Base-by-base conservation (phyloP, 225 moss, liverwort and hornwort species). In the Sphagnum contortum region DNA sequence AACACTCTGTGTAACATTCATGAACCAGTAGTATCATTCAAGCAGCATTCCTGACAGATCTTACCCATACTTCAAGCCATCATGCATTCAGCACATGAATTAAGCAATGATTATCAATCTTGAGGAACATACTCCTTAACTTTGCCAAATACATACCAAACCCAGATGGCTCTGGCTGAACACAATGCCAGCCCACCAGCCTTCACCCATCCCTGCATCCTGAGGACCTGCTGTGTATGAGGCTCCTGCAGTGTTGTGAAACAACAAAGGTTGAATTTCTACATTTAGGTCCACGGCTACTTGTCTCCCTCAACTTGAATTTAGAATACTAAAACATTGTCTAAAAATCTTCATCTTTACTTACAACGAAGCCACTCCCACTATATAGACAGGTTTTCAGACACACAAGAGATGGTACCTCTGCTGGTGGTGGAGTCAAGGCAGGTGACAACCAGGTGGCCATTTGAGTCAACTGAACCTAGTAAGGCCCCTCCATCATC, bases 111-210 rank as follows among this genome's bases (percentile, higher is more conserved):
- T 29, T 29, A 29, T 29, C 29, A 29, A 29, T 29, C 29, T 29
- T 29, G 29, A 29, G 29, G 29, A 29, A 29, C 0, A 29, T 29
- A 29, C 29, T 29, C 29, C 29, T 0, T 0, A 29, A 29, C 29
- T 29, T 29, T 29, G 29, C 29, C 29, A 29, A 63, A 63, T 12
- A 69, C 51, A 80, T 83, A 92, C 92, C 76, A 92, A 63, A 67
- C 87, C 76, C 61, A 85, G 85, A 68, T 89, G 89, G 53, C 74
- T 74, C 12, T 71, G 81, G 63, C 83, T 79, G 44, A 92, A 92
- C 4, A 73, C 87, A 46, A 92, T 63, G 76, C 89, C 92, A 68
- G 89, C 92, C 92, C 92, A 92, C 81, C 92, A 79, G 67, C 92
- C 85, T 68, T 92, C 92, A 59, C 92, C 92, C 55, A 89, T 78